Evolutionary conservation across 148 eudicot genomes (phyloP).

Genomic region (Fagopyrum homotropicum): DNA sequence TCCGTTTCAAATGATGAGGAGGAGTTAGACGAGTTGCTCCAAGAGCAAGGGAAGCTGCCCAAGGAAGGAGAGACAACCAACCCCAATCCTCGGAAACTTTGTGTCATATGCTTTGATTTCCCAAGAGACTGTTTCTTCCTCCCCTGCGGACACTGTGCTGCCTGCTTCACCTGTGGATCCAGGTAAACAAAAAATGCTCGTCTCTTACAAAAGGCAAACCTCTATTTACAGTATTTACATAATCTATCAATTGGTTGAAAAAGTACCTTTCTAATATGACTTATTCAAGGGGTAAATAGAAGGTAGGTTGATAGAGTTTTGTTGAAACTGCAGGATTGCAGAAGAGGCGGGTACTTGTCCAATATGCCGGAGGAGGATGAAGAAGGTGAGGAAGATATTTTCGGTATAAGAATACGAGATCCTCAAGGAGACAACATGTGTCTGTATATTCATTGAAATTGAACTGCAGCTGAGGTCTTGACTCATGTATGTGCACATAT

Average conservation of each 20-base stretch:
- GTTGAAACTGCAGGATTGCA: constrained; percentile 41
- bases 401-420: constrained; percentile 30
- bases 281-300: neutral
- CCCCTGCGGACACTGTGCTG: constrained; percentile 57
- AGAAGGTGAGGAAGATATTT: constrained; percentile 74
- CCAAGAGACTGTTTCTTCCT: constrained; percentile 53
- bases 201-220: neutral
- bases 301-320: neutral
- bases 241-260: neutral
- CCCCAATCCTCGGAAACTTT: constrained; percentile 22
- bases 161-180: constrained; percentile 52
- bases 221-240: too few species aligned
- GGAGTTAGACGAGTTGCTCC: constrained; percentile 28
- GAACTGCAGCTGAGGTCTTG: neutral
- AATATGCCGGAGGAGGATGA: constrained; percentile 54
- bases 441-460: neutral
- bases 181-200: constrained; percentile 23
- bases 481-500: constrained; percentile 7
- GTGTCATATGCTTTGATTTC: constrained; percentile 48
- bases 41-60: constrained; percentile 18
- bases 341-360: constrained; percentile 70
- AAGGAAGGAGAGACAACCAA: constrained; percentile 26
- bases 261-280: neutral
- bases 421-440: neutral
- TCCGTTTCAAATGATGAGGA: constrained; percentile 45